phyloP scores from a whole-genome alignment of 1,284 basidiomycete genomes.

The Sanghuangporus sanghuang region DNA sequence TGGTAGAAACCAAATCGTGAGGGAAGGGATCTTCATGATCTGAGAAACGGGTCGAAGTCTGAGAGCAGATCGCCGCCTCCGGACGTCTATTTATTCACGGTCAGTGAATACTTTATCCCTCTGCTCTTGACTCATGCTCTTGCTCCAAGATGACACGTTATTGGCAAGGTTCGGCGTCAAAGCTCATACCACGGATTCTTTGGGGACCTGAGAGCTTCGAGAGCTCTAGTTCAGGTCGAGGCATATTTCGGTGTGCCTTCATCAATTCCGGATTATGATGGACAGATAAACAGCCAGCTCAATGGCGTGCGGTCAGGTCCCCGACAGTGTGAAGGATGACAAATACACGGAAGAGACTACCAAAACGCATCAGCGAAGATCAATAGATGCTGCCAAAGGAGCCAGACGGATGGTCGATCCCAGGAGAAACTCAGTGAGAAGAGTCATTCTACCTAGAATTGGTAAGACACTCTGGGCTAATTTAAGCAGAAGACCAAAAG shows the following conservation, averaged over 20 bases:
- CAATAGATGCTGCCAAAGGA: neutral
- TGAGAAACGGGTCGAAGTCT: neutral
- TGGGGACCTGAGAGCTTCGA: no score
- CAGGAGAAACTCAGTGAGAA: neutral
- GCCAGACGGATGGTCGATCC: neutral
- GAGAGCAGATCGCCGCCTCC: neutral
- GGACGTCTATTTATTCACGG: neutral
- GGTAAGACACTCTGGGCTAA: neutral
- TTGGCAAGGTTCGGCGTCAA: neutral
- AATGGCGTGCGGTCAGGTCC: neutral
- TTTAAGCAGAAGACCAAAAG: neutral
- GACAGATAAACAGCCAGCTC: neutral
- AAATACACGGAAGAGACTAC: neutral
- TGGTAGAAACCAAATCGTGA: neutral
- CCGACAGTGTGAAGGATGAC: neutral
- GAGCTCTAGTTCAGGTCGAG: neutral
- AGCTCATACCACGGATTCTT: no score
- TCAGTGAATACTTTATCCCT: neutral
- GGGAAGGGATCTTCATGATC: conserved; percentile 4
- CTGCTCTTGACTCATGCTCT: neutral
- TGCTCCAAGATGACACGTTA: neutral
- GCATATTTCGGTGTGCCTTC: neutral
- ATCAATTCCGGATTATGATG: neutral
- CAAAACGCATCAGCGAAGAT: neutral
- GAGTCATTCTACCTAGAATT: neutral